phyloP scores from a whole-genome alignment of 441 rosid species.

The Adansonia gregorii region DNA sequence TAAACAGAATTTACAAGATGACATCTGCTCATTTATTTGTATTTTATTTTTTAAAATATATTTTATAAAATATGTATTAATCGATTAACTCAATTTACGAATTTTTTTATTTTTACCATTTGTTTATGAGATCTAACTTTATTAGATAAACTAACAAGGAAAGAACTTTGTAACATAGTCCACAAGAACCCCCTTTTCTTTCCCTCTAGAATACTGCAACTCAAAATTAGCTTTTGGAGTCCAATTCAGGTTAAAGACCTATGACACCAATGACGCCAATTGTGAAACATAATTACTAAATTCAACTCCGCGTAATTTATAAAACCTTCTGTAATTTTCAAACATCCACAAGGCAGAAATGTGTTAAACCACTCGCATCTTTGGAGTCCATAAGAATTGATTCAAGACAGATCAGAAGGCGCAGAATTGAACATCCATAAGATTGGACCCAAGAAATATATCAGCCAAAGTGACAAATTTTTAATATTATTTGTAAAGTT shows the following conservation, averaged over 20 bases:
- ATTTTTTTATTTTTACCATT: too few species aligned
- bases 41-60: too few species aligned
- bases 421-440: constrained; percentile 95
- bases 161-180: background rate
- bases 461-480: constrained; percentile 1
- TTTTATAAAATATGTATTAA: too few species aligned
- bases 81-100: too few species aligned
- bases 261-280: background rate
- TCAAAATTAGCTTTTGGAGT: constrained; percentile 1
- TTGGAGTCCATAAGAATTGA: constrained; percentile 92
- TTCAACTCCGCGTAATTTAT: background rate
- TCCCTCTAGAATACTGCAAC: background rate
- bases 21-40: too few species aligned
- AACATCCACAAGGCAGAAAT: too few species aligned
- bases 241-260: background rate
- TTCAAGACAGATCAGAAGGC: constrained; percentile 88
- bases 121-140: background rate
- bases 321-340: too few species aligned
- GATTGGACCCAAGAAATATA: constrained; percentile 33
- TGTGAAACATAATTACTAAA: background rate
- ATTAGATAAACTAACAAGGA: background rate
- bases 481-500: too few species aligned
- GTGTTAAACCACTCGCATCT: constrained; percentile 61
- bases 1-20: too few species aligned
- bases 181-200: background rate